phyloP scores from a whole-genome alignment of 306 rosid species.

The Parietaria judaica region DNA sequence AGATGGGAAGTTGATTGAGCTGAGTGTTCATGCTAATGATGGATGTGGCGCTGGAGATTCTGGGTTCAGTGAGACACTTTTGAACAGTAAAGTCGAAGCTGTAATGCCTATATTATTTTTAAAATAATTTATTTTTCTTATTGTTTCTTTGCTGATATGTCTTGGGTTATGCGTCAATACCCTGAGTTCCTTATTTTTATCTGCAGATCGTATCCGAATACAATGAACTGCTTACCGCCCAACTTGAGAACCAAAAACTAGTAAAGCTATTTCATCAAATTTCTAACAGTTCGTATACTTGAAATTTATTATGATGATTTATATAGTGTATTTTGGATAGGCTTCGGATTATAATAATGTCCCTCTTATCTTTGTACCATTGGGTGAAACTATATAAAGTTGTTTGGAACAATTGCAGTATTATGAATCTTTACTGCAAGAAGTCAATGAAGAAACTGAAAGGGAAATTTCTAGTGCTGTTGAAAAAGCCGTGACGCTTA shows the following conservation, averaged over 20 bases:
- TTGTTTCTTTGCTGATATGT: constrained; percentile 6
- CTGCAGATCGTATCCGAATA: constrained; percentile 81
- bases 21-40: constrained; percentile 59
- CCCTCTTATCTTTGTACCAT: not conserved
- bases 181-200: constrained; percentile 16
- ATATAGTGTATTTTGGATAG: not conserved
- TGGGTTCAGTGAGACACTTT: constrained; percentile 66
- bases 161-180: constrained; percentile 13
- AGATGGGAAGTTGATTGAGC: constrained; percentile 84
- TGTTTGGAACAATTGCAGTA: constrained; percentile 43
- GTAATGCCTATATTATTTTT: constrained; percentile 40
- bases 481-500: constrained; percentile 57
- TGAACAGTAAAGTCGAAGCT: constrained; percentile 88
- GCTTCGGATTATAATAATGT: not conserved
- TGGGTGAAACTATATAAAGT: too few relatives aligned
- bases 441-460: constrained; percentile 77
- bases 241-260: constrained; percentile 86
- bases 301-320: not conserved
- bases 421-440: constrained; percentile 82
- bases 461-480: constrained; percentile 55
- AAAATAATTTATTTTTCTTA: constrained; percentile 1
- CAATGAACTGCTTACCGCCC: constrained; percentile 79
- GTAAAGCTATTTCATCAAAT: constrained; percentile 33
- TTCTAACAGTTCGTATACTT: not conserved
- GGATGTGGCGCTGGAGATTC: constrained; percentile 62